A percentile compares a stretch with the other conserved stretches of the same genome.
Evolutionary conservation across 306 rosid species (phyloP).

Genomic region (Bauhinia variegata): DNA sequence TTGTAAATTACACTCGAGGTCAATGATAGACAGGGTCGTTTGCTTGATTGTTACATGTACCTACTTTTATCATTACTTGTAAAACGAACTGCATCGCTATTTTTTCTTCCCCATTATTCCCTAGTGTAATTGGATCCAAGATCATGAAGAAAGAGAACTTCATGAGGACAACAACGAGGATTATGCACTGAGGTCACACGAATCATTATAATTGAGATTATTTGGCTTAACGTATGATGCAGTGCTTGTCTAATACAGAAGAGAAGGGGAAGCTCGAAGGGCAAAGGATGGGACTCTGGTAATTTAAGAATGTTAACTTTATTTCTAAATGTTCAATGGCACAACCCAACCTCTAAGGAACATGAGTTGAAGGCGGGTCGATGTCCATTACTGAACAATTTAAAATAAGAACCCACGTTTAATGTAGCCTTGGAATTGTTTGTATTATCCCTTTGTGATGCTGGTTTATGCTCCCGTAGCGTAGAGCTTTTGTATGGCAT

Average conservation of each 20-base stretch:
- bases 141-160: slow-evolving; percentile 2
- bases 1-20: slow-evolving; percentile 39
- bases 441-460: not conserved
- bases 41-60: slow-evolving; percentile 14
- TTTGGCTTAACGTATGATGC: not conserved
- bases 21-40: slow-evolving; percentile 26
- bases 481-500: no score
- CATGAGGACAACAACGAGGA: not conserved
- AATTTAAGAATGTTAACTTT: not conserved
- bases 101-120: not conserved
- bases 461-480: not conserved
- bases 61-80: slow-evolving; percentile 7
- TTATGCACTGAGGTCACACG: not conserved
- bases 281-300: not conserved
- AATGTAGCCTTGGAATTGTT: not conserved
- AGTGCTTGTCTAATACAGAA: no score
- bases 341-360: not conserved
- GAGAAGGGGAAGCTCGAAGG: not conserved
- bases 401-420: not conserved
- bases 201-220: not conserved
- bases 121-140: no score
- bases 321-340: not conserved
- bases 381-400: not conserved
- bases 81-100: not conserved
- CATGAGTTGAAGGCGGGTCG: not conserved